Evolutionary conservation across 2,329 filamentous ascomycete species (phyloP).

Genomic region (Stagonosporopsis cucurbitacearum): DNA sequence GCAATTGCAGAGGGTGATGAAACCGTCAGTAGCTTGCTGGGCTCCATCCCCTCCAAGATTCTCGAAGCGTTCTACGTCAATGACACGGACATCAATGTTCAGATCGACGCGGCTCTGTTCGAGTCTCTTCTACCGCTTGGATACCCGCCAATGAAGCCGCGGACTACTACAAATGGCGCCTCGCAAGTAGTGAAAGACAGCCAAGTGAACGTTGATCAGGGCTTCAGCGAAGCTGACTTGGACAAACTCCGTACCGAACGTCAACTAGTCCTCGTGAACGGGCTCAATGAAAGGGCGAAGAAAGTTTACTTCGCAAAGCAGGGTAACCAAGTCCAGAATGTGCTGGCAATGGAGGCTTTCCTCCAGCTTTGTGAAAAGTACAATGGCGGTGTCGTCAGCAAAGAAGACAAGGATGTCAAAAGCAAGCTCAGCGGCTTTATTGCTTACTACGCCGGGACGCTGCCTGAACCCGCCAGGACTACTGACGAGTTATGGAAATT

Average conservation of each 20-base stretch:
- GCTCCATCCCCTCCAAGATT: slow-evolving; percentile 82
- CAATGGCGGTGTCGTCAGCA: slow-evolving; percentile 83
- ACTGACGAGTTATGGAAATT: slow-evolving; percentile 85
- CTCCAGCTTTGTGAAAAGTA: slow-evolving; percentile 85
- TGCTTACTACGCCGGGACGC: slow-evolving; percentile 72
- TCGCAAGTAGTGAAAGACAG: slow-evolving; percentile 68
- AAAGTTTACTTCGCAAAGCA: slow-evolving; percentile 90
- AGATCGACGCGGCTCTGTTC: slow-evolving; percentile 83
- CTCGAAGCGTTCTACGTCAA: slow-evolving; percentile 91
- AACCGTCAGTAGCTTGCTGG: slow-evolving; percentile 73
- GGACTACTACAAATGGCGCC: slow-evolving; percentile 56
- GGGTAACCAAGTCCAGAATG: slow-evolving; percentile 75
- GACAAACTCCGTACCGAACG: slow-evolving; percentile 83
- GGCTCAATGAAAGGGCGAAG: slow-evolving; percentile 78
- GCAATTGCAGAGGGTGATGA: slow-evolving; percentile 87
- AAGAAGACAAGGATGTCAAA: slow-evolving; percentile 71
- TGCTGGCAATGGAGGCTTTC: slow-evolving; percentile 76
- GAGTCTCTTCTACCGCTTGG: slow-evolving; percentile 89
- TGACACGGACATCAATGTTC: slow-evolving; percentile 81
- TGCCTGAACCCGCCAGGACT: slow-evolving; percentile 77
- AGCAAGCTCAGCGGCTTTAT: slow-evolving; percentile 74
- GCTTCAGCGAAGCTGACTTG: slow-evolving; percentile 61
- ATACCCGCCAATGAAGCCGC: slow-evolving; percentile 75
- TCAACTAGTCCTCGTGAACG: slow-evolving; percentile 80
- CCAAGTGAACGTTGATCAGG: slow-evolving; percentile 55